Conservation (phyloP, 768 basidiomycete genomes). For the Russula foetens region DNA sequence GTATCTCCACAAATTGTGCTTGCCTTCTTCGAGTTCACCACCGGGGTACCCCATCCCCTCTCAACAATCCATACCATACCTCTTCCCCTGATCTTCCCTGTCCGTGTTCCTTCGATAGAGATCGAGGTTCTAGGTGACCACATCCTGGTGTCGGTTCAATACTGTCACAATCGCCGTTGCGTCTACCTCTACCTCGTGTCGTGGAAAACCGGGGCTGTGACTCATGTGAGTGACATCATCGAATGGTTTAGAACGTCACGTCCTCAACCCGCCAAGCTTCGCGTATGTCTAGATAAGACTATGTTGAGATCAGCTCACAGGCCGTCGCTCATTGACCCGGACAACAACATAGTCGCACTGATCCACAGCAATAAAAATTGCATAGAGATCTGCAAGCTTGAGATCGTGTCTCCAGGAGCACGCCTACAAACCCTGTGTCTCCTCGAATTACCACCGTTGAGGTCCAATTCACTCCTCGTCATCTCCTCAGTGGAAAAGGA, state of each 20-base stretch:
- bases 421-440: neutral
- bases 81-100: neutral
- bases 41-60: neutral
- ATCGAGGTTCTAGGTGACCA: neutral
- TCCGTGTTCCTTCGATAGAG: neutral
- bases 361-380: neutral
- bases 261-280: neutral
- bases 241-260: neutral
- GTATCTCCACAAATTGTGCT: no score
- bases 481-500: neutral
- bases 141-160: neutral
- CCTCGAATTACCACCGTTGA: neutral
- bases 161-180: no score
- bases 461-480: neutral
- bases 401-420: neutral
- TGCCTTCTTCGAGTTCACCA: neutral
- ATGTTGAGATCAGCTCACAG: neutral
- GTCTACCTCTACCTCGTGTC: neutral
- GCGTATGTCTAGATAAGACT: neutral
- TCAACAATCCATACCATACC: neutral
- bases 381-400: neutral
- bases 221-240: neutral
- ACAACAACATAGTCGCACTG: neutral
- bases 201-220: constrained; percentile 1
- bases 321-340: neutral